phyloP scores from a whole-genome alignment of 352 stramenopile genomes.

The Phytopythium chamaehyphon region DNA sequence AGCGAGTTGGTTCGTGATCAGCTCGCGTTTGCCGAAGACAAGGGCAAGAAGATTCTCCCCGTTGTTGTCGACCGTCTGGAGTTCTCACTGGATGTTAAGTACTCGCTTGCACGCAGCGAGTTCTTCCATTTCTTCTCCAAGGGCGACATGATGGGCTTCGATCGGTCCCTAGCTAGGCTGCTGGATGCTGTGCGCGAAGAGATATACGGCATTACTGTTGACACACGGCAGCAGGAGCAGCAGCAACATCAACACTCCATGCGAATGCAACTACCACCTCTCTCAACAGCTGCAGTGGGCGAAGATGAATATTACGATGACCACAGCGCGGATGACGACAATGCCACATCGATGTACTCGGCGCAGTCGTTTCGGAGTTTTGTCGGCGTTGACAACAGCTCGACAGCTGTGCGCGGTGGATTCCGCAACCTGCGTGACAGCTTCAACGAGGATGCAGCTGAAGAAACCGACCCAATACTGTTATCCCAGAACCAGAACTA shows the following conservation, averaged over 20 bases:
- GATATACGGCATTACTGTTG: constrained; percentile 61
- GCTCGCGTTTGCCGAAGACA: constrained; percentile 80
- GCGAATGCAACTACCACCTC: background rate
- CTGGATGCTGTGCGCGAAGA: constrained; percentile 58
- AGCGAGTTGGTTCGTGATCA: constrained; percentile 78
- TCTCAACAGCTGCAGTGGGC: background rate
- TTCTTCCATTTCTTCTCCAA: constrained; percentile 83
- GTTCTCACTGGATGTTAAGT: constrained; percentile 73
- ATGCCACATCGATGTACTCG: constrained; percentile 6
- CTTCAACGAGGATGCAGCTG: constrained; percentile 14
- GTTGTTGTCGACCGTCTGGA: constrained; percentile 65
- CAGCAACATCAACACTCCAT: background rate
- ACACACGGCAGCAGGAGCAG: constrained; percentile 5
- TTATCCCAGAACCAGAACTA: constrained; percentile 1
- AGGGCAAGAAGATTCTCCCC: constrained; percentile 77
- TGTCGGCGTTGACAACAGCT: background rate
- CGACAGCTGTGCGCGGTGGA: constrained; percentile 17
- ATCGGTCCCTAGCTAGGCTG: constrained; percentile 48
- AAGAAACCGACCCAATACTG: constrained; percentile 1
- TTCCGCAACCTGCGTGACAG: constrained; percentile 34
- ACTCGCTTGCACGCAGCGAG: constrained; percentile 69
- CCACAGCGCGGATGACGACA: constrained; percentile 4
- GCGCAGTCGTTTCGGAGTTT: constrained; percentile 8
- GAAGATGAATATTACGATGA: constrained; percentile 6
- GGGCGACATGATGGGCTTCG: constrained; percentile 75